Conservation (phyloP, 176 grass and related monocot genomes). For the Guadua angustifolia region DNA sequence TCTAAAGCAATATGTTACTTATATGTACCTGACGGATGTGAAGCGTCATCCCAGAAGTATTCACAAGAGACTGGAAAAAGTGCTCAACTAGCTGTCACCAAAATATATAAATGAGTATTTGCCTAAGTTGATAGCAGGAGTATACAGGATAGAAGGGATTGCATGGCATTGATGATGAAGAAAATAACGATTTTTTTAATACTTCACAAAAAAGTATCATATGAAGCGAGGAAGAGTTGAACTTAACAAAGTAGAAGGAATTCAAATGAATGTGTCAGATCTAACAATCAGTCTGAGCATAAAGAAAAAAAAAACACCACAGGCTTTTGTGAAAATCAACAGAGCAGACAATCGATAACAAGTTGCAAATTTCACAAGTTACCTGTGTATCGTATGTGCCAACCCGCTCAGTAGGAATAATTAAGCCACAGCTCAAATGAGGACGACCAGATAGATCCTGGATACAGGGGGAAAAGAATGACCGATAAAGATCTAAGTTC, state of each 20-base stretch:
- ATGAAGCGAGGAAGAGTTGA: background rate
- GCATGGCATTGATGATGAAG: background rate
- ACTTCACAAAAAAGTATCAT: background rate
- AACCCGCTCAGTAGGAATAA: conserved; percentile 78
- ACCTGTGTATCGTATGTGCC: conserved; percentile 94
- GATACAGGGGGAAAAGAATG: conserved; percentile 9
- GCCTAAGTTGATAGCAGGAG: background rate
- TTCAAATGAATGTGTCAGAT: background rate
- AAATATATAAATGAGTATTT: conserved; percentile 33
- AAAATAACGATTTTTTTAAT: background rate
- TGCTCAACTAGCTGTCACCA: conserved; percentile 85
- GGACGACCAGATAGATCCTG: conserved; percentile 95
- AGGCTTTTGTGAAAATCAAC: background rate
- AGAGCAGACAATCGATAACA: background rate
- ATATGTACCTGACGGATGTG: conserved; percentile 85
- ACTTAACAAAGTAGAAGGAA: conserved; percentile 10
- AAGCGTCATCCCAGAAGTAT: conserved; percentile 98
- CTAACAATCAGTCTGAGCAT: background rate
- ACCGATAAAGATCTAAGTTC: background rate
- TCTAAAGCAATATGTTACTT: background rate
- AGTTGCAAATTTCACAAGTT: background rate
- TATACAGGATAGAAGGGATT: conserved; percentile 1
- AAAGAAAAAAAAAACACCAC: background rate
- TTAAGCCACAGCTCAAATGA: conserved; percentile 82
- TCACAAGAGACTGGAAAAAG: conserved; percentile 88